Conservation (phyloP, 495 filamentous ascomycete genomes). For the Lasiosphaeris hirsuta region DNA sequence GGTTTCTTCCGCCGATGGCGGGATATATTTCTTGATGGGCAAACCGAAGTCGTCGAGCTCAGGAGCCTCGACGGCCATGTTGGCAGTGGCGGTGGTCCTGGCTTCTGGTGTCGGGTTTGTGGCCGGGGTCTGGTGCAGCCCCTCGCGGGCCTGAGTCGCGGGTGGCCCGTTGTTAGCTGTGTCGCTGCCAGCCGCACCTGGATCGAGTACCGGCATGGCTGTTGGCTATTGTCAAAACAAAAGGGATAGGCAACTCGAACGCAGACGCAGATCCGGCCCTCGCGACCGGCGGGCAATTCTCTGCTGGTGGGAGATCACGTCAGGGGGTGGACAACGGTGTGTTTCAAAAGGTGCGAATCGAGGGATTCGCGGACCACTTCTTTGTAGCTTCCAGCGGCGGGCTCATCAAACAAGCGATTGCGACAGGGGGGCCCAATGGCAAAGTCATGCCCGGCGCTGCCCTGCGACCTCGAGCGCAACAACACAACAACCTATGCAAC, state of each 20-base stretch:
- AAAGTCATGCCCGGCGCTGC: no score
- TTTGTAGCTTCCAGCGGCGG: no score
- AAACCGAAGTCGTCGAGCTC: constrained; percentile 58
- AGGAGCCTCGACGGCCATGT: constrained; percentile 35
- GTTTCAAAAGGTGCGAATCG: no score
- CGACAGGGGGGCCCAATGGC: no score
- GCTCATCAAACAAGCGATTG: no score
- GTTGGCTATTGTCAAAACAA: background rate
- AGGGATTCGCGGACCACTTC: no score
- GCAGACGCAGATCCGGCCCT: background rate
- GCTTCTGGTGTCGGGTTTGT: background rate
- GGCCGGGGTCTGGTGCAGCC: background rate
- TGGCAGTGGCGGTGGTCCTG: constrained; percentile 1
- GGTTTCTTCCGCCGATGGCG: constrained; percentile 6
- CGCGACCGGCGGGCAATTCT: constrained; percentile 2
- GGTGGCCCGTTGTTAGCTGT: background rate
- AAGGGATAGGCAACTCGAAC: background rate
- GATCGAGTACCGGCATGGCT: constrained; percentile 26
- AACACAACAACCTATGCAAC: no score
- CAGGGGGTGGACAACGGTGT: no score
- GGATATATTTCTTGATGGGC: constrained; percentile 43
- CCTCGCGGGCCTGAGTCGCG: background rate
- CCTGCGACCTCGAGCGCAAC: no score
- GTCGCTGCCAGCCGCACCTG: constrained; percentile 24
- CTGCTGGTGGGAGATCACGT: background rate